A percentile compares a stretch with the other conserved stretches of the same genome.
These are phyloP conservation scores for Hyaloscypha variabilis DNA, from an alignment of 495 filamentous ascomycete species.

Conservation along the genomic window DNA sequence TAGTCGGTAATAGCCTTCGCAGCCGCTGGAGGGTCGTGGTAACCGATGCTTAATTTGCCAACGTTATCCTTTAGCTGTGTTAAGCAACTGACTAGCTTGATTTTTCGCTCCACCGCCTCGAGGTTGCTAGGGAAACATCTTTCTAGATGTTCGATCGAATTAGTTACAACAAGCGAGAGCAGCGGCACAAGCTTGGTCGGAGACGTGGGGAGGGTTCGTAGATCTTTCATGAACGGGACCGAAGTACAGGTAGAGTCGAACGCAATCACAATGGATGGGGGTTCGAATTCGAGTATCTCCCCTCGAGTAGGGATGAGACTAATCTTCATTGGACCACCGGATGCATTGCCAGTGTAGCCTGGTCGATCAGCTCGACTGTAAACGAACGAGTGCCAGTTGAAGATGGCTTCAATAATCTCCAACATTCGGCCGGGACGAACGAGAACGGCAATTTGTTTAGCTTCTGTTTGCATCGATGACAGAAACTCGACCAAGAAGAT, in stretches of 20 bases:
- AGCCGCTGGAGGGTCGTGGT: constrained; percentile 15
- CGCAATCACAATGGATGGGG: constrained; percentile 28
- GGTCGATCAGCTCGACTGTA: constrained; percentile 20
- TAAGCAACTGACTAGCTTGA: constrained; percentile 19
- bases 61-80: constrained; percentile 15
- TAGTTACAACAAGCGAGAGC: constrained; percentile 16
- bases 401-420: constrained; percentile 30
- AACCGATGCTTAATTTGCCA: constrained; percentile 16
- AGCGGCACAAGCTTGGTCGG: constrained; percentile 18
- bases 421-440: constrained; percentile 29
- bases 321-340: constrained; percentile 20
- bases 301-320: constrained; percentile 24
- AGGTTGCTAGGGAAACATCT: constrained; percentile 13
- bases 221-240: constrained; percentile 8
- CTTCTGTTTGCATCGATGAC: constrained; percentile 1
- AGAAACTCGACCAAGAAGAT: constrained; percentile 30
- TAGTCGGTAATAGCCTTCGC: constrained; percentile 21
- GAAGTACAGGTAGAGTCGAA: constrained; percentile 23
- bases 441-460: constrained; percentile 26
- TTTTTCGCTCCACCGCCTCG: constrained; percentile 17
- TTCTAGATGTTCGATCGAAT: constrained; percentile 33
- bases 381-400: constrained; percentile 13
- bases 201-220: constrained; percentile 8
- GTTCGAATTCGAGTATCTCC: constrained; percentile 8
- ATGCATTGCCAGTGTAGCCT: neutral